Evolutionary conservation across 179 eudicot species (phyloP), one percentile per base, ranked within the genome.

Genomic region (Corrigiola litoralis): DNA sequence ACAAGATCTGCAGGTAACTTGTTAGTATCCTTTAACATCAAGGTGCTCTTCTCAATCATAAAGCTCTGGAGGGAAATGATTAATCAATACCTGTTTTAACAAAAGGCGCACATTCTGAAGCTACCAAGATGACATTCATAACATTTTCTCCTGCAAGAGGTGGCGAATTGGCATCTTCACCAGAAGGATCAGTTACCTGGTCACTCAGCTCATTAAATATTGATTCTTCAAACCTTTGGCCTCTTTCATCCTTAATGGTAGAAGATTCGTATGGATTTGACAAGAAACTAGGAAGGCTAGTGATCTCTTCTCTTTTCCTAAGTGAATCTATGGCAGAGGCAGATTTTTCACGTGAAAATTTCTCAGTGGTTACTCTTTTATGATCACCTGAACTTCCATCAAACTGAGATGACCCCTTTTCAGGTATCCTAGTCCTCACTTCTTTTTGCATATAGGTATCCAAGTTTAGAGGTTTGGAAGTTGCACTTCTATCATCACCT

Each of bases 91-190:
- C 97, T 67, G 96, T 95, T 75, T 95, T 95, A 27, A 76, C 64
- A 88, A 86, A 95, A 38, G 99, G 97, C 69, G 95, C 84, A 68
- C 99, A 95, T 80, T 95, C 99, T 21, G 99, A 85, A 63, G 99
- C 86, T 28, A 91, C 96, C 75, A 95, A 59, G 67, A 95, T 86
- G 36, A 95, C 77, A 74, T 95, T 95, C 99, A 95, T 95, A 41
- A 84, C 96, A 78, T 95, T 86, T 50, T 67, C 63, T 58, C 96
- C 99, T 42, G 97, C 99, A 65, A 85, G 76, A 53, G 99, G 96
- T 72, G 92, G 85, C 21, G 90, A 81, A 54, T 78, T 88, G 41
- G 34, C 76, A 57, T 85, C 85, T 76, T 83, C 92, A 47, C 61
- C 38, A 47, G 17, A 20, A 66, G 84, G 77, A 24, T 73, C 75